Percentiles rank a stretch among this genome's conserved stretches.
These are phyloP conservation scores for Colletotrichum eremochloae DNA, from an alignment of 2,329 filamentous ascomycete species.

Conservation along the genomic window DNA sequence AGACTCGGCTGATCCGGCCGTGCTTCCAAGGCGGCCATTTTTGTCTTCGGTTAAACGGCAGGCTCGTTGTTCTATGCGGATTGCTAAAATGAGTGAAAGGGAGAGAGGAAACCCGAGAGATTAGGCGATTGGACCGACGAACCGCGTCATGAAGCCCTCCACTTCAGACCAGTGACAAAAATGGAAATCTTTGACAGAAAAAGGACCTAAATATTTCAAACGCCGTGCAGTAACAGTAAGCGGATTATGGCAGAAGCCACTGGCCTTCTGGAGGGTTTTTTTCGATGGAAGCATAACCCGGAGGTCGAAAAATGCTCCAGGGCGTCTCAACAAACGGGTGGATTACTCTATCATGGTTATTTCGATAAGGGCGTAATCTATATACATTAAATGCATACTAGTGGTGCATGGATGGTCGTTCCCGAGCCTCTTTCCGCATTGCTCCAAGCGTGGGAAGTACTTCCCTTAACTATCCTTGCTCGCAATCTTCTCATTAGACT, in stretches of 20 bases:
- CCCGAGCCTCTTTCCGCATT: background rate
- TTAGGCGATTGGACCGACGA: conserved; percentile 10
- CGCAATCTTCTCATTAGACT: background rate
- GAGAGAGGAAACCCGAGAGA: conserved; percentile 9
- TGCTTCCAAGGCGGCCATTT: conserved; percentile 24
- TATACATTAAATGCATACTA: conserved; percentile 16
- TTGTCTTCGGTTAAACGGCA: background rate
- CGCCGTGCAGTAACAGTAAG: background rate
- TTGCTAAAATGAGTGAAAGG: conserved; percentile 9
- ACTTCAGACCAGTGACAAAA: conserved; percentile 2
- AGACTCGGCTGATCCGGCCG: conserved; percentile 65
- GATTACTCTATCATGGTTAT: conserved; percentile 29
- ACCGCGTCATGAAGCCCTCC: conserved; percentile 21
- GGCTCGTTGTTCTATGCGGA: background rate
- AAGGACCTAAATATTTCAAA: background rate
- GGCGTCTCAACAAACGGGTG: conserved; percentile 37
- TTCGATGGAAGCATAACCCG: background rate
- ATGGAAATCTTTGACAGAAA: background rate
- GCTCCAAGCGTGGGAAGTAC: background rate
- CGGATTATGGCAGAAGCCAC: conserved; percentile 8
- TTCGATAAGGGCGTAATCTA: conserved; percentile 18
- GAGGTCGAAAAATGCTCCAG: conserved; percentile 20
- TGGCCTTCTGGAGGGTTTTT: conserved; percentile 11
- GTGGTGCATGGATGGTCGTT: background rate
- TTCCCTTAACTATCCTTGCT: background rate